Evolutionary conservation across 768 basidiomycete species (phyloP), one percentile per base, ranked within the genome.

Genomic region (Neoboletus subvelutipes): DNA sequence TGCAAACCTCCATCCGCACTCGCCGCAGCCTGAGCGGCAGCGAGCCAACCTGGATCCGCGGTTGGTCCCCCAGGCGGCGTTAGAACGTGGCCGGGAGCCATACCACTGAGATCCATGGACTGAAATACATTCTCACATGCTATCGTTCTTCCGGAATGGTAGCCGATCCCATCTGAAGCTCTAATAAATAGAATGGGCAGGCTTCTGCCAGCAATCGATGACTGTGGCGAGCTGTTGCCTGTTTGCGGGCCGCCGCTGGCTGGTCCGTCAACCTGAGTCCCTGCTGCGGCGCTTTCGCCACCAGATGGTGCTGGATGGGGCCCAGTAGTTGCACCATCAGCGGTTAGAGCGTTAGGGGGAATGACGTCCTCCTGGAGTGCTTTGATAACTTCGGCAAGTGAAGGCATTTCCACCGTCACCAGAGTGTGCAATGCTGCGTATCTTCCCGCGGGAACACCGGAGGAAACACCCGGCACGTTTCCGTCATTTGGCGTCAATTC

Each of bases 371-470:
- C 88, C 63, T 90, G 84, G 18, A 94, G 77, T 10, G 89, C 86
- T 63, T 87, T 85, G 64, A 94, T 79, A 43, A 95, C 85, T 52
- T 92, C 90, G 8, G 75, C 71, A 45, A 93, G 70, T 6, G 85
- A 78, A 22, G 94, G 94, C 82, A 96, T 82, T 58, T 94, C 90
- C 49, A 95, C 90, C 28, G 90, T 82, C 50, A 94, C 87, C 47
- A 92, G 85, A 3, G 88, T 89, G 69, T 94, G 92, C 60, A 90
- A 58, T 10, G 85, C 78, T 3, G 77, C 75, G 62, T 80, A 89
- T 49, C 87, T 79, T 42, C 81, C 76, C 4, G 75, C 59, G 3
- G 71, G 62, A 26, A 74, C 61, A 11, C 42, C 53, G n/a, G 70
- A 41, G 4, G 63, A 46, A 37, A 66, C 59, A 43, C 56, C 62